Evolutionary conservation across 768 basidiomycete genomes (phyloP), one percentile per base, ranked within the genome.

Genomic region (Jaapia argillacea): DNA sequence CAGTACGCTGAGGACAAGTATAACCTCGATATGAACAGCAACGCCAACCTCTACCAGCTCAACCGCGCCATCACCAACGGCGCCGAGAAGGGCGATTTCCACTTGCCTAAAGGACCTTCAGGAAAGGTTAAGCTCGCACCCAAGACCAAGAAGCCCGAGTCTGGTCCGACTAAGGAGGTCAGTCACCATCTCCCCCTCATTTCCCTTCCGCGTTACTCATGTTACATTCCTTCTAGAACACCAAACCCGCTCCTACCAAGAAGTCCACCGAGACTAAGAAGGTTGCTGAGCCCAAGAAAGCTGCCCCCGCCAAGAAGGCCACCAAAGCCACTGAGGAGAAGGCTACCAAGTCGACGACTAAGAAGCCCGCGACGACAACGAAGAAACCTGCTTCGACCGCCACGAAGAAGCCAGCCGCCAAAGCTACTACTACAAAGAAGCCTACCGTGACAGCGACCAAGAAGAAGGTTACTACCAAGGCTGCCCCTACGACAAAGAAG

Each of bases 61-160:
- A 70, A 71, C 55, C 65, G 64, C 36, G 77, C 79, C 31, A 78
- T 82, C 61, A 56, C 63, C 41, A 60, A 63, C 39, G 79, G 81
- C 35, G 62, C 63, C 18, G 68, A 73, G 48, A 66, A 66, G 41
- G 73, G 72, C 25, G 57, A 64, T 26, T 79, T 82, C 56, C 51
- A 63, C 18, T 65, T 81, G 21, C 81, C 80, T 40, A 81, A 79
- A 61, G 80, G 76, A 48, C 70, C 72, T 2, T 77, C 80, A 18
- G 84, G 84, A 43, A 77, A 83, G 56, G 82, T 89, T 48, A 87
- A 85, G 59, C 72, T 87, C 18, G 73, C 80, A 2, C 71, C 74
- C 18, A 82, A 79, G 64, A 56, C 36, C 7, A 49, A 56, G 37
- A 74, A 69, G 53, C 50, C 65, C 13, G 43, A 48, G 1, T 56